Percentiles rank a stretch among this genome's conserved stretches.
phyloP scores from a whole-genome alignment of 1,139 yeast species.

The Pichia sp. region DNA sequence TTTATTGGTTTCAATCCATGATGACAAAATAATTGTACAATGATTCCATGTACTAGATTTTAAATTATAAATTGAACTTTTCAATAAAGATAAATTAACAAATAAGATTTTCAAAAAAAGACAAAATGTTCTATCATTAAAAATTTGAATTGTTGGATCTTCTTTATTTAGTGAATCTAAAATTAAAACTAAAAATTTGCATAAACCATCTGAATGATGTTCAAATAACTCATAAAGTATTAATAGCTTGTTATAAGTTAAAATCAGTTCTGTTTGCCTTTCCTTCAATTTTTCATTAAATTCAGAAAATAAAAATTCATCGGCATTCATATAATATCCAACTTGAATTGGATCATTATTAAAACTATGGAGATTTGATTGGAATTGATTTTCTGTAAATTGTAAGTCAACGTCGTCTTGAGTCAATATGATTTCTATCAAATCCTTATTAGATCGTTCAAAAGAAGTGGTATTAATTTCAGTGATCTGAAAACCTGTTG shows the following conservation, averaged over 20 bases:
- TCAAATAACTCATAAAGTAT: constrained; percentile 31
- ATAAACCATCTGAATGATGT: constrained; percentile 33
- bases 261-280: constrained; percentile 9
- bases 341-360: constrained; percentile 7
- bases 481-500: constrained; percentile 29
- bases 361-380: background rate
- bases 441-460: background rate
- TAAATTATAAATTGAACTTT: constrained; percentile 11
- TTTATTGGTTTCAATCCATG: constrained; percentile 16
- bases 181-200: constrained; percentile 40
- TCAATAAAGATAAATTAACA: constrained; percentile 18
- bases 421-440: background rate
- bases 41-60: constrained; percentile 7
- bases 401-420: constrained; percentile 4
- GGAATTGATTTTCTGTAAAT: background rate
- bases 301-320: constrained; percentile 1
- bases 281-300: background rate
- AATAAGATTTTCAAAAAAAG: constrained; percentile 19
- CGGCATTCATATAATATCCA: constrained; percentile 7
- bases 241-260: constrained; percentile 3
- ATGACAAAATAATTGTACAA: background rate
- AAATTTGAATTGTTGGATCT: constrained; percentile 1
- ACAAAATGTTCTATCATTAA: constrained; percentile 10
- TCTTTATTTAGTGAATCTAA: constrained; percentile 28
- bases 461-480: background rate